These are phyloP conservation scores for Boletellus sp. DNA, from an alignment of 1,284 basidiomycete species.

Conservation along the genomic window DNA sequence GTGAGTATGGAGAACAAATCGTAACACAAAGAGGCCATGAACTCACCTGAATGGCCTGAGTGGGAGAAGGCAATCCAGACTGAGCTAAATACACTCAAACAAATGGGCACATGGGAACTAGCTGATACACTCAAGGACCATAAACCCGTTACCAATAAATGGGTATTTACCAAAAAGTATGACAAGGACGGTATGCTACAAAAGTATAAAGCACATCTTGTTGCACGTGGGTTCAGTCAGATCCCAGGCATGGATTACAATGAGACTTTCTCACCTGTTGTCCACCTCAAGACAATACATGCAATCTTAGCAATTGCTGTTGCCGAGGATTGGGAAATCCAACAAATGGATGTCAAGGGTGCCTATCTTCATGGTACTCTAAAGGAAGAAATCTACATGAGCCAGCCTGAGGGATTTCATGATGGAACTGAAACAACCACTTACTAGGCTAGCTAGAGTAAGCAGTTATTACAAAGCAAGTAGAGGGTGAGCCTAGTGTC, in stretches of 20 bases:
- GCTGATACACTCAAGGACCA: background rate
- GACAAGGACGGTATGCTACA: conserved; percentile 5
- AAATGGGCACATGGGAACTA: conserved; percentile 6
- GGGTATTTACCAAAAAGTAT: conserved; percentile 6
- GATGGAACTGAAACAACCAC: too few species aligned
- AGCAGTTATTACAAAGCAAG: too few species aligned
- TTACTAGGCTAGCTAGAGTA: too few species aligned
- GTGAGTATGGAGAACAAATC: too few species aligned
- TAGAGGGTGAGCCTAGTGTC: too few species aligned
- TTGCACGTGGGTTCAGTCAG: conserved; percentile 1
- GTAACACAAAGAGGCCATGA: background rate
- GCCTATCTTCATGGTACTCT: conserved; percentile 37
- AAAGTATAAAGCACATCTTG: conserved; percentile 7
- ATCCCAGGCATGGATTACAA: background rate
- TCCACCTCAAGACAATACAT: background rate
- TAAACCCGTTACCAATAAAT: conserved; percentile 1
- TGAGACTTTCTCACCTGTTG: background rate
- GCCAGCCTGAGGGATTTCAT: conserved; percentile 30
- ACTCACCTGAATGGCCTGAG: background rate
- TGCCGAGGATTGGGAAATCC: conserved; percentile 3
- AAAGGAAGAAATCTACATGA: conserved; percentile 41
- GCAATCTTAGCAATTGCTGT: background rate
- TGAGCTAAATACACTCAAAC: background rate
- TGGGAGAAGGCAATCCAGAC: conserved; percentile 1
- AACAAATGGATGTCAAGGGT: conserved; percentile 32